These are phyloP conservation scores for Manihot esculenta DNA, from an alignment of 441 rosid species.

Conservation along the genomic window DNA sequence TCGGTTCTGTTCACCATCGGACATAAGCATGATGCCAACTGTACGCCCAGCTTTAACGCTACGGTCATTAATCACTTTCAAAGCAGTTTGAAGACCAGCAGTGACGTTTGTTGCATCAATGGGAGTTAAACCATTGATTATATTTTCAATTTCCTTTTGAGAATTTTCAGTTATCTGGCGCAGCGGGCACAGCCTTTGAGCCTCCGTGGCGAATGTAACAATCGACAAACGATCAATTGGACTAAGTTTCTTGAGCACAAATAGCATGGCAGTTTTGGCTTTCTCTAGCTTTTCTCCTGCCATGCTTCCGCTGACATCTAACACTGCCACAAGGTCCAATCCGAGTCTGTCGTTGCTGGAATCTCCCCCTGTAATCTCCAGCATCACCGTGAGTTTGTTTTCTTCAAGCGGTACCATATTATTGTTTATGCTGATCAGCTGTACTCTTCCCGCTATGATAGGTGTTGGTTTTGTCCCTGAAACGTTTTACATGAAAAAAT, in stretches of 20 bases:
- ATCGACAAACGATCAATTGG: too few species aligned
- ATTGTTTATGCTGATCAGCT: not conserved
- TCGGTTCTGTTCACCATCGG: constrained; percentile 3
- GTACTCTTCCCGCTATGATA: not conserved
- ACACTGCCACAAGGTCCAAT: constrained; percentile 3
- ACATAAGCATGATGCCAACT: too few species aligned
- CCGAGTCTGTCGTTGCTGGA: constrained; percentile 1
- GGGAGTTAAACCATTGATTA: not conserved
- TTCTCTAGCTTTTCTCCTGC: not conserved
- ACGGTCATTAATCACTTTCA: not conserved
- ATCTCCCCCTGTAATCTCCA: too few species aligned
- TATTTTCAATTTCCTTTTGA: not conserved
- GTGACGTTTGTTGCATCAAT: not conserved
- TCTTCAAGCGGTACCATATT: too few species aligned
- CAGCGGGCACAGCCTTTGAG: not conserved
- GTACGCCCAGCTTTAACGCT: not conserved
- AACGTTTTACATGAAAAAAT: not conserved
- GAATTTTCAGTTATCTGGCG: too few species aligned
- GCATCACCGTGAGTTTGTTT: too few species aligned
- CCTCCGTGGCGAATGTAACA: not conserved
- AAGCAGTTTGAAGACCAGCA: not conserved
- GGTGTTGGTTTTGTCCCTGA: constrained; percentile 3
- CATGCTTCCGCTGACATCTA: constrained; percentile 12
- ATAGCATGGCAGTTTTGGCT: constrained; percentile 1
- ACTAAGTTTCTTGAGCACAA: constrained; percentile 11